phyloP scores from a whole-genome alignment of 192 early-diverging fungal genomes.

The Pilobolus umbonatus region DNA sequence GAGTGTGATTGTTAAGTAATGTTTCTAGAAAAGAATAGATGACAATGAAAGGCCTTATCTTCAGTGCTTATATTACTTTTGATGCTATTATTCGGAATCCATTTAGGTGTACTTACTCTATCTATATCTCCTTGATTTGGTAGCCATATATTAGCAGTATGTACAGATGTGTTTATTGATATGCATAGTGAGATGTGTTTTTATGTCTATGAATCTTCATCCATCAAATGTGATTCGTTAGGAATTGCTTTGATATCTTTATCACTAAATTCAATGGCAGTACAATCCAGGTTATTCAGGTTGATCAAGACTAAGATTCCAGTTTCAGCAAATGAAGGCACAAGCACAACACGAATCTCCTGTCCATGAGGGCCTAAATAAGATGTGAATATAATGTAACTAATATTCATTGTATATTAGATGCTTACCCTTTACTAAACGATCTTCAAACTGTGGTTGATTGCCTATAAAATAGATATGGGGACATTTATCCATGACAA shows the following conservation, averaged over 20 bases:
- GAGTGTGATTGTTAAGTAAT: too few relatives aligned
- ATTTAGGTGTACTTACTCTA: too few relatives aligned
- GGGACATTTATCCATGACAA: slow-evolving; percentile 68
- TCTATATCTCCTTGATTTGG: too few relatives aligned
- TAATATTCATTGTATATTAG: slow-evolving; percentile 5
- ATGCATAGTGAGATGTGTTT: too few relatives aligned
- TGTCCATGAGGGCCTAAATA: slow-evolving; percentile 47
- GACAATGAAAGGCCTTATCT: too few relatives aligned
- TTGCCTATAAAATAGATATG: slow-evolving; percentile 91
- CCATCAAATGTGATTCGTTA: too few relatives aligned
- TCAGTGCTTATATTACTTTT: too few relatives aligned
- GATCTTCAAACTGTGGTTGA: slow-evolving; percentile 67
- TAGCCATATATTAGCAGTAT: too few relatives aligned
- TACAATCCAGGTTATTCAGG: slow-evolving; percentile 60
- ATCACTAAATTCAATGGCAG: slow-evolving; percentile 30
- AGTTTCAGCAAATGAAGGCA: slow-evolving; percentile 73
- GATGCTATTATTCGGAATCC: too few relatives aligned
- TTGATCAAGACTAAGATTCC: slow-evolving; percentile 76
- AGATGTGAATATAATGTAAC: slow-evolving; percentile 1
- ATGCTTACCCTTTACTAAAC: slow-evolving; percentile 43
- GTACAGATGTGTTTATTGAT: too few relatives aligned
- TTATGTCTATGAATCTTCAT: too few relatives aligned
- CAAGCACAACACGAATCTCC: slow-evolving; percentile 60
- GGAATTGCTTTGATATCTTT: neutral
- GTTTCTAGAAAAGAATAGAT: too few relatives aligned